Evolutionary conservation across 768 basidiomycete species (phyloP).

Genomic region (Leucocoprinus leucothites): DNA sequence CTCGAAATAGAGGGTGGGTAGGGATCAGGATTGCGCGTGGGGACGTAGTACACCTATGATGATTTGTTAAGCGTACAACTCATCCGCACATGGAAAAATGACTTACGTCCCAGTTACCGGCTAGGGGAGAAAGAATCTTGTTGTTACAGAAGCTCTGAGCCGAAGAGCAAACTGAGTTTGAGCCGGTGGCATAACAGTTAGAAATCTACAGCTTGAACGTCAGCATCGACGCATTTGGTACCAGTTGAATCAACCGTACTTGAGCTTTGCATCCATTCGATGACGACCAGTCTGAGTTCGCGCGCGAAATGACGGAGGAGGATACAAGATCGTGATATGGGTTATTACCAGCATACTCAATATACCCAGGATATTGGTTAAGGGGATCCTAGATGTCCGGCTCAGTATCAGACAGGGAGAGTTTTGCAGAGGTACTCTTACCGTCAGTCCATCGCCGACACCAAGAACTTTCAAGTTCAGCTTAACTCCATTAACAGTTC

Average conservation of each 20-base stretch:
- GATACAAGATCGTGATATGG: constrained; percentile 56
- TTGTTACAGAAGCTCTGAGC: constrained; percentile 62
- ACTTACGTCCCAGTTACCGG: constrained; percentile 51
- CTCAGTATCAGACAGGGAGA: neutral
- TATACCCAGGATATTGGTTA: constrained; percentile 56
- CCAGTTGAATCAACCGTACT: constrained; percentile 23
- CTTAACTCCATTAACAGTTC: constrained; percentile 38
- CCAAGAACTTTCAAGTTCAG: constrained; percentile 62
- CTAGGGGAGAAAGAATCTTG: constrained; percentile 49
- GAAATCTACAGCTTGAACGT: too few relatives aligned
- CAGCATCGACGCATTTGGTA: neutral
- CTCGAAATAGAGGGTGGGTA: constrained; percentile 43
- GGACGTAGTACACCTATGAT: constrained; percentile 45
- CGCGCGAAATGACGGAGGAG: constrained; percentile 33
- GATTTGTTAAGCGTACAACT: neutral
- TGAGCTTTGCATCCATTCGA: constrained; percentile 48
- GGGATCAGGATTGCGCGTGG: constrained; percentile 36
- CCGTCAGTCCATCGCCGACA: constrained; percentile 62
- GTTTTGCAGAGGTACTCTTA: constrained; percentile 21
- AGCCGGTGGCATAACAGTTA: too few relatives aligned
- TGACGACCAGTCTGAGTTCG: constrained; percentile 41
- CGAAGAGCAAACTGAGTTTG: too few relatives aligned
- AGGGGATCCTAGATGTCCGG: constrained; percentile 33
- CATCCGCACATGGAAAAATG: neutral
- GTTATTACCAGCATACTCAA: constrained; percentile 52